Conservation (phyloP, 495 filamentous ascomycete species). For the Trichoderma virens region DNA sequence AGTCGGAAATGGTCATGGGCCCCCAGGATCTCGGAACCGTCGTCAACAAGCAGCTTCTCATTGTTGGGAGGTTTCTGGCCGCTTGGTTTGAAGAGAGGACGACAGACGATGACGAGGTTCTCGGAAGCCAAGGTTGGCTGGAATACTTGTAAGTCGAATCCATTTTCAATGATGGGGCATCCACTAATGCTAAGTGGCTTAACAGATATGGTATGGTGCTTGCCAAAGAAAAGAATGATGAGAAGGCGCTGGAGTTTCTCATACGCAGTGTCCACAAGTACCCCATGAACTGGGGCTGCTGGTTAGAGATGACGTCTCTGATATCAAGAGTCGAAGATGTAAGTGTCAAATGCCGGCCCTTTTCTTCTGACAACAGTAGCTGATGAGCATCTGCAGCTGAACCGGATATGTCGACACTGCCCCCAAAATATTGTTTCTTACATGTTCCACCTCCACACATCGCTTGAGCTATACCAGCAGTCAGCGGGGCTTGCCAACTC, state of each 20-base stretch:
- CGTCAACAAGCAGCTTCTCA: slow-evolving; percentile 72
- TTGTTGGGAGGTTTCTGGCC: slow-evolving; percentile 66
- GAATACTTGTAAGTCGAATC: slow-evolving; percentile 57
- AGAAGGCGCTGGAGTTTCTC: slow-evolving; percentile 71
- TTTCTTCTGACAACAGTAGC: not conserved
- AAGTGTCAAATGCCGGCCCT: slow-evolving; percentile 19
- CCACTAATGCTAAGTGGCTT: slow-evolving; percentile 6
- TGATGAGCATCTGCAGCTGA: slow-evolving; percentile 31
- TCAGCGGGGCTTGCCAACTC: slow-evolving; percentile 61
- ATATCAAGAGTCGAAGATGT: slow-evolving; percentile 74
- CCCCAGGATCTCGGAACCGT: slow-evolving; percentile 80
- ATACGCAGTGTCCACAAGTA: slow-evolving; percentile 76
- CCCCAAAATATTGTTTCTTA: slow-evolving; percentile 88
- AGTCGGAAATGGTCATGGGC: slow-evolving; percentile 94
- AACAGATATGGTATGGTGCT: slow-evolving; percentile 71
- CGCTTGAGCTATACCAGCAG: slow-evolving; percentile 84
- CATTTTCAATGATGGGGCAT: not conserved
- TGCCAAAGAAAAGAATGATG: slow-evolving; percentile 83
- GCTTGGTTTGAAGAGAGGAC: slow-evolving; percentile 62
- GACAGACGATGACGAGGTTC: slow-evolving; percentile 47
- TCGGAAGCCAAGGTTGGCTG: slow-evolving; percentile 79
- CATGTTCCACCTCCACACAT: slow-evolving; percentile 85
- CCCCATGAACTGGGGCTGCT: slow-evolving; percentile 94
- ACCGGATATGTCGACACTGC: slow-evolving; percentile 47
- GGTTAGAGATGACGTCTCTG: slow-evolving; percentile 80